Percentiles rank a stretch among this genome's conserved stretches.
Conservation (phyloP, 805 yeast genomes). For the Lachancea fermentati region DNA sequence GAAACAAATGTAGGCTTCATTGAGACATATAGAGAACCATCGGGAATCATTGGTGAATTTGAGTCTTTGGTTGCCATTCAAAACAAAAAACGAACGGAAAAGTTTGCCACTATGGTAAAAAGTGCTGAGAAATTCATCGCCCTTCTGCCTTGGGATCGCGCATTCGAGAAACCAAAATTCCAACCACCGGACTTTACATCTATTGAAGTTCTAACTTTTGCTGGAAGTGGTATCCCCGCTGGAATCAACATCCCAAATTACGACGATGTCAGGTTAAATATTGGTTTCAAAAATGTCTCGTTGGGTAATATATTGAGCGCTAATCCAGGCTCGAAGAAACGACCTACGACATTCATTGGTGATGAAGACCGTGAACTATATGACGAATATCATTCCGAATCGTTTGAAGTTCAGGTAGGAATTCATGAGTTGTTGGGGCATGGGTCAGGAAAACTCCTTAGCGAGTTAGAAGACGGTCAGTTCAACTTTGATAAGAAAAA, state of each 20-base stretch:
- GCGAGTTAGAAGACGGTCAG: constrained; percentile 51
- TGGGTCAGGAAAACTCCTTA: constrained; percentile 79
- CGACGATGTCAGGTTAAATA: constrained; percentile 76
- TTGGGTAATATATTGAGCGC: constrained; percentile 81
- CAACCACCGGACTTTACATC: constrained; percentile 92
- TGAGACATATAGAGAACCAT: constrained; percentile 89
- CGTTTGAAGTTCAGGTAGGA: constrained; percentile 92
- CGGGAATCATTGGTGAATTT: constrained; percentile 92
- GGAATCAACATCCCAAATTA: constrained; percentile 92
- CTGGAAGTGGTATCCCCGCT: constrained; percentile 87
- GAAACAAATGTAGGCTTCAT: constrained; percentile 86
- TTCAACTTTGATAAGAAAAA: constrained; percentile 65
- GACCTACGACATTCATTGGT: constrained; percentile 60
- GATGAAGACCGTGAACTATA: constrained; percentile 50
- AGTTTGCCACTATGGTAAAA: constrained; percentile 63
- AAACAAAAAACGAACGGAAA: constrained; percentile 78
- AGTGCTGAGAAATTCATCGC: constrained; percentile 60
- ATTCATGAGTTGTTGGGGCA: constrained; percentile 89
- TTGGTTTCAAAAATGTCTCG: constrained; percentile 87
- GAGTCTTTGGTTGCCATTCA: constrained; percentile 89
- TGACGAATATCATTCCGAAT: constrained; percentile 68
- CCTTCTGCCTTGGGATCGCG: constrained; percentile 70
- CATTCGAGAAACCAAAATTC: constrained; percentile 76
- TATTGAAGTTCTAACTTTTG: constrained; percentile 81
- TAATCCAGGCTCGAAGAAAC: constrained; percentile 43